Evolutionary conservation across 2,329 filamentous ascomycete genomes (phyloP), one percentile per base, ranked within the genome.

Genomic region (Cercospora beticola): DNA sequence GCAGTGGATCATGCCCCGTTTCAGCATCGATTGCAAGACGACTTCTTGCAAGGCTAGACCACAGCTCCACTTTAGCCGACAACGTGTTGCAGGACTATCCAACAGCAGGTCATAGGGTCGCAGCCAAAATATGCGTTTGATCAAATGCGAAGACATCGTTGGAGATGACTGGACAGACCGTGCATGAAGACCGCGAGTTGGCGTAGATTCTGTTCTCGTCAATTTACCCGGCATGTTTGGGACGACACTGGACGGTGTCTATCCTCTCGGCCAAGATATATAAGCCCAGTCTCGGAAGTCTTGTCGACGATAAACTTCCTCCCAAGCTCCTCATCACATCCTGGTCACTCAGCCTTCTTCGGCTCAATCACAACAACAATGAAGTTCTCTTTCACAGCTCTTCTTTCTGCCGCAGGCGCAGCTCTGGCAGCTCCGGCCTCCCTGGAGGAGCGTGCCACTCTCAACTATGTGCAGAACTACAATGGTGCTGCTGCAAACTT

Each of bases 391-490:
- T 9, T 59, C 18, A 16, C 56, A 3, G 14, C 56, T 14, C 28
- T 59, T 2, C n/a, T 59, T 36, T n/a, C 56, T 4, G 16, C 16
- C 18, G 9, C 30, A 23, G 56, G 56, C 56, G 56, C 56, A 36
- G 56, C 56, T 59, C 56, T 59, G 28, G 56, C 56, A 59, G 56
- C 56, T 23, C 56, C 56, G 8, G 31, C 56, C 56, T 59, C 56
- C 56, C 30, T 59, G 30, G 56, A 59, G 56, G 30, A 36, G 56
- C 56, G 56, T 12, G 56, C 56, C 1, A 59, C 56, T 16, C 28
- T 36, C 56, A 59, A 59, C n/a, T 59, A 59, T 6, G 56, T 59
- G 5, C 56, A 59, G 56, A 59, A 59, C 56, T 59, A 59, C 30
- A 59, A 59, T 16, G 56, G 56, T 33, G 56, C 12, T 36, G 56